A percentile compares a stretch with the other conserved stretches of the same genome.
phyloP scores from a whole-genome alignment of 169 alveolate species.

The Cyclospora cayetanensis region DNA sequence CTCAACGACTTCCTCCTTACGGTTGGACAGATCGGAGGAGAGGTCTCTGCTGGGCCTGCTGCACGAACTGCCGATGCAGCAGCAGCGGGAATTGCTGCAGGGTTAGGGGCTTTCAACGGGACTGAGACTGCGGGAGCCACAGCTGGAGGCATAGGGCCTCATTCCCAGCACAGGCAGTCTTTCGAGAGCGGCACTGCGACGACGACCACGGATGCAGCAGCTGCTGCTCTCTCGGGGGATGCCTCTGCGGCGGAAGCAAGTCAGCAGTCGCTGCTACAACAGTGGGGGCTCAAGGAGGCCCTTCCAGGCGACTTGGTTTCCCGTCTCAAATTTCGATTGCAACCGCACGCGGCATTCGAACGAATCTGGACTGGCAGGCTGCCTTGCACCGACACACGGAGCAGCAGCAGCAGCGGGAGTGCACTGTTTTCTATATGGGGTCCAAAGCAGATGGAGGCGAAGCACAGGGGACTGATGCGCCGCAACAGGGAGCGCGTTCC shows the following conservation, averaged over 20 bases:
- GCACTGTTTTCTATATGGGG: constrained; percentile 58
- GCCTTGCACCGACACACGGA: background rate
- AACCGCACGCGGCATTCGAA: constrained; percentile 63
- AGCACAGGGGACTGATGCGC: constrained; percentile 47
- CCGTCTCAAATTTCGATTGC: constrained; percentile 36
- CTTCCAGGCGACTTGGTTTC: background rate
- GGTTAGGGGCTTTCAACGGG: background rate
- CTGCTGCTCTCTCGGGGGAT: constrained; percentile 21
- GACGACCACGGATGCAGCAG: background rate
- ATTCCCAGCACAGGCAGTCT: background rate
- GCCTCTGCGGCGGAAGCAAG: constrained; percentile 6
- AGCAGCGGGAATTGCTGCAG: background rate
- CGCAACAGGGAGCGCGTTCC: constrained; percentile 61
- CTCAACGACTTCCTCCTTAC: constrained; percentile 38
- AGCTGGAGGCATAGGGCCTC: background rate
- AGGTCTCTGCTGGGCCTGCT: background rate
- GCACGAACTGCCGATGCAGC: background rate
- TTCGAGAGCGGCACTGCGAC: background rate
- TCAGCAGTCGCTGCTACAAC: constrained; percentile 30
- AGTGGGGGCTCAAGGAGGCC: constrained; percentile 31
- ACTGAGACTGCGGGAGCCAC: background rate
- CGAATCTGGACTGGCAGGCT: constrained; percentile 54
- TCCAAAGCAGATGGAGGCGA: constrained; percentile 42
- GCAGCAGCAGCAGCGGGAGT: constrained; percentile 21
- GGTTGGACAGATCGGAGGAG: constrained; percentile 45